Base-by-base conservation (phyloP, 2,329 filamentous ascomycete species). In the Aspergillus chevalieri region DNA sequence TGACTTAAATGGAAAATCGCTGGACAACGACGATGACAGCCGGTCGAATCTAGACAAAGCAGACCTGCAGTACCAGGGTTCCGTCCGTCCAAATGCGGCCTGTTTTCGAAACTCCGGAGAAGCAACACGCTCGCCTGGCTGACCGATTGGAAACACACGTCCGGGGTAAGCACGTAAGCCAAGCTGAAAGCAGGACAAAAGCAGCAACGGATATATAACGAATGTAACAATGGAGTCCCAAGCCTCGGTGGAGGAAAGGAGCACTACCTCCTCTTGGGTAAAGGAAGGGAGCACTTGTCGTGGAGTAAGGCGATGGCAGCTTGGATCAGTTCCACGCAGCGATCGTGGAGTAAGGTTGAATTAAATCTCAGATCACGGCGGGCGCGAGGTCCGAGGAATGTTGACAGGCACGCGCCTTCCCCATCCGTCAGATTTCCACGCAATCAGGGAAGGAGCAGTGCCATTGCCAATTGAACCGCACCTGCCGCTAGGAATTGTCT, bases 1-100 rank as follows among this genome's bases (percentile, higher is more conserved):
- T 53, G 54, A 45, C 61, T 64, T 67, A 67, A 67, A 61, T 65
- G 64, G 55, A 57, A 21, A 44, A 46, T 46, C 44, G 53, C 41
- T 56, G 43, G 49, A 57, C 51, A 44, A 28, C 17, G 39, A 36
- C 28, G 36, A 19, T 47, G 45, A 30, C 21, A 45, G 38, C 28
- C 42, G 39, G 43, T 60, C 53, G 56, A 22, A 58, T 57, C 53
- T 57, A 61, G 54, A 48, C 44, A 21, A 46, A 19, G 34, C 9
- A 38, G 34, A 8, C 9, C n/a, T 15, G 38, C 12, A 15, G 15
- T 19, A 21, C 38, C 38, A 41, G 12, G 38, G 38, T 41, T 41
- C 38, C 10, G 9, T 19, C 14, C 15, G 15, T 15, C 34, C 34
- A 36, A 36, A 19, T 41, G 17, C 38, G 38, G 15, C 8, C 17